phyloP scores from a whole-genome alignment of 345 rosid genomes.

The Ceriops decandra region DNA sequence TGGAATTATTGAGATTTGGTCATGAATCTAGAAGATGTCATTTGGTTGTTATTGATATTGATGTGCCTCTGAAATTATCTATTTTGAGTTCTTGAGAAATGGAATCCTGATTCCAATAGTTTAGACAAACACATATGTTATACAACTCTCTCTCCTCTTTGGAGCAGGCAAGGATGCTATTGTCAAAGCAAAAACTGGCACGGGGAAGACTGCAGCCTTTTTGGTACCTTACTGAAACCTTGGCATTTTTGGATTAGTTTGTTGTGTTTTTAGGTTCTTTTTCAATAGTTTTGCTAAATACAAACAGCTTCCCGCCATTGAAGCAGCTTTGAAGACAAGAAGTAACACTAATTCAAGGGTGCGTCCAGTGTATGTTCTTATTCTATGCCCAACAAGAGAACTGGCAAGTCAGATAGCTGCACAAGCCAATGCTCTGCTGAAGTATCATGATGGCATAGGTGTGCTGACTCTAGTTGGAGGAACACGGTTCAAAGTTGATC shows the following conservation, averaged over 20 bases:
- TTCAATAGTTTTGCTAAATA: conserved; percentile 43
- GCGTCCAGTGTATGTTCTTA: conserved; percentile 54
- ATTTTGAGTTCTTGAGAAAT: too few relatives aligned
- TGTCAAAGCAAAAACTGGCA: conserved; percentile 91
- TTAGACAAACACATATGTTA: too few relatives aligned
- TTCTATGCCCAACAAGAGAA: conserved; percentile 93
- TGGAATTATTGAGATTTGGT: too few relatives aligned
- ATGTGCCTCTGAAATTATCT: too few relatives aligned
- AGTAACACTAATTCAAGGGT: conserved; percentile 37
- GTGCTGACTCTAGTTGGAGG: conserved; percentile 90
- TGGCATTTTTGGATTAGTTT: conserved; percentile 14
- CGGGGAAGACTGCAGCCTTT: conserved; percentile 84
- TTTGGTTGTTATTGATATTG: too few relatives aligned
- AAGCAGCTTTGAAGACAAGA: conserved; percentile 81
- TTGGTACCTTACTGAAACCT: conserved; percentile 52
- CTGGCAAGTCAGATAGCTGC: conserved; percentile 96
- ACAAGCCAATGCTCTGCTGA: conserved; percentile 80
- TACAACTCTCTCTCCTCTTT: background rate
- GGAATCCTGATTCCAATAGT: too few relatives aligned
- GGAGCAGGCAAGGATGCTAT: conserved; percentile 83
- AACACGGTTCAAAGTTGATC: conserved; percentile 87
- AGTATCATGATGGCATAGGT: conserved; percentile 76
- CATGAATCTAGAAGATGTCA: too few relatives aligned
- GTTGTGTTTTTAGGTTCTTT: conserved; percentile 20
- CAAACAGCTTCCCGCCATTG: conserved; percentile 98